Evolutionary conservation across 2,329 filamentous ascomycete species (phyloP).

Genomic region (Drechslerella coelobrocha): DNA sequence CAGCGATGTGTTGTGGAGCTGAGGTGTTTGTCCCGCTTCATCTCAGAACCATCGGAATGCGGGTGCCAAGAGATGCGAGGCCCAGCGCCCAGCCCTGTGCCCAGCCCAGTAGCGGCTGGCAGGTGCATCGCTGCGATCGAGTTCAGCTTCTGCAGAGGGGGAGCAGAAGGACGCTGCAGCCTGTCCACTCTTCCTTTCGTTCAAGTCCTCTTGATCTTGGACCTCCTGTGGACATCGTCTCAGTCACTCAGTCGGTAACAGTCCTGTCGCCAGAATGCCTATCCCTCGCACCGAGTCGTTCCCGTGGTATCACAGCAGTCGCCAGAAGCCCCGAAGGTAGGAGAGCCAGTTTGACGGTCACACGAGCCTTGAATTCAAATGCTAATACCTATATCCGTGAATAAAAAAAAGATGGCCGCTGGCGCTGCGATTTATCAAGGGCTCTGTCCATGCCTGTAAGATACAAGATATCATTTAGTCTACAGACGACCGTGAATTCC

Average conservation of each 20-base stretch:
- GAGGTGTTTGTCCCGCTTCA: no score
- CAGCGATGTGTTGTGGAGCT: no score
- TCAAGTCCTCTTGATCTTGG: no score
- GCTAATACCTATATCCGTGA: neutral
- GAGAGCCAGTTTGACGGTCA: neutral
- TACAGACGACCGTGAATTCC: neutral
- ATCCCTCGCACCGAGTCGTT: constrained; percentile 32
- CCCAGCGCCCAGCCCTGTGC: no score
- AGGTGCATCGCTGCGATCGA: no score
- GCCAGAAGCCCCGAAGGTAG: constrained; percentile 49
- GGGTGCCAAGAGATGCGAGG: no score
- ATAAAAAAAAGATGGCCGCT: constrained; percentile 71
- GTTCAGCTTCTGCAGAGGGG: no score
- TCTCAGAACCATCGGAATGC: no score
- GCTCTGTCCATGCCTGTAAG: constrained; percentile 64
- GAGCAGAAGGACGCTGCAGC: no score
- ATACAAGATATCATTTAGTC: neutral
- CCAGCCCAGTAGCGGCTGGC: no score
- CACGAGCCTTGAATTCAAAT: neutral
- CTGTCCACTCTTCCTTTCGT: no score
- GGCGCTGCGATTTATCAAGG: constrained; percentile 71
- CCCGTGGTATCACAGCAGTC: constrained; percentile 48
- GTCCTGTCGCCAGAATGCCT: constrained; percentile 21
- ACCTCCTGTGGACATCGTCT: no score
- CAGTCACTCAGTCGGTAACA: neutral